Base-by-base conservation (phyloP, 192 early-diverging fungal genomes). In the Coemansia javaensis region DNA sequence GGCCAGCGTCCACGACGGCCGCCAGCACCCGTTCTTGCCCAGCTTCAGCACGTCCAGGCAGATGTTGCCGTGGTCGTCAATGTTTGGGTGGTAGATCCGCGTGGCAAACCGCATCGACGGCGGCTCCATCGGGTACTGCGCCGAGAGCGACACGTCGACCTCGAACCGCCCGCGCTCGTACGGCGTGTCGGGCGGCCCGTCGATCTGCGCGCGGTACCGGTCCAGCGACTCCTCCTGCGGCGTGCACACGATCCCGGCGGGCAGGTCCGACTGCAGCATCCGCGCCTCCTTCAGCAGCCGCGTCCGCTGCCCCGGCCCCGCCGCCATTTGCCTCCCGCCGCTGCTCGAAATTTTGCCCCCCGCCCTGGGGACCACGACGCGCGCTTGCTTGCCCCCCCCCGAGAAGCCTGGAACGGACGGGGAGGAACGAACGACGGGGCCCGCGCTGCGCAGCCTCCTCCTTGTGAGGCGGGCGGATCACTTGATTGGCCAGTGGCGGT, bases 31-130 rank as follows among this genome's bases (percentile, higher is more conserved):
- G 32, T 71, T 66, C 15, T 52, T 75, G 24, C 71, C 71, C 7
- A 65, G 58, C 47, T 86, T 89, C 11, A 90, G 36, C 10, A 89
- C 78, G 48, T 87, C 81, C 16, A 84, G 52, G 40, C 88, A 90
- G 10, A 90, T 90, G 4, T 85, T 77, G 15, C 88, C 88, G 33
- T 74, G 63, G 22, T 88, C 80, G 45, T 90, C 88, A 33, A 90
- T 85, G 41, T 90, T 90, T 6, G 88, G 88, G 37, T 90, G 88
- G 50, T 89, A 89, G 12, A 90, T 80, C n/a, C 63, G 78, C 17
- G 88, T 88, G n/a, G 66, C 59, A 37, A 88, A 88, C 44, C 73
- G 78, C 25, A 86, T 69, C 12, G 77, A 66, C 4, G 88, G 88
- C 10, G 86, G 85, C 15, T 82, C 82, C n/a, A 90, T 66, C 1